These are phyloP conservation scores for Apophysomyces trapeziformis DNA, from an alignment of 371 early-diverging fungal genomes.

Conservation along the genomic window DNA sequence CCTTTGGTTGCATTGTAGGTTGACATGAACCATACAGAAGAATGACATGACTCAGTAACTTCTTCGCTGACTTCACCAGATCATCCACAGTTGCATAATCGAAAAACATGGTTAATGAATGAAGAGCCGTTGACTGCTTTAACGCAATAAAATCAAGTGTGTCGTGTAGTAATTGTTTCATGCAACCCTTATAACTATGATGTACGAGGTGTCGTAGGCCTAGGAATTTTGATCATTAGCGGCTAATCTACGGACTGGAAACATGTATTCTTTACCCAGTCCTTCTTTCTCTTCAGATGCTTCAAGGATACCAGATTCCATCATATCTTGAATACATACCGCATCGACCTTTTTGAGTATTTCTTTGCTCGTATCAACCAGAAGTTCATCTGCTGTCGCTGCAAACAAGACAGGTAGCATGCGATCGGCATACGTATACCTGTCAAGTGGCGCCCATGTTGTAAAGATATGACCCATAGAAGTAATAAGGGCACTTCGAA, in stretches of 20 bases:
- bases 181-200: conserved; percentile 29
- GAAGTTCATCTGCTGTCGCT: conserved; percentile 31
- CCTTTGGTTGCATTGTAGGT: not conserved
- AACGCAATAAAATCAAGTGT: conserved; percentile 26
- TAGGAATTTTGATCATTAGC: not conserved
- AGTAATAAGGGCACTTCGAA: conserved; percentile 26
- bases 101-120: conserved; percentile 20
- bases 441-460: conserved; percentile 30
- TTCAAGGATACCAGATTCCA: conserved; percentile 29
- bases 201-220: conserved; percentile 37
- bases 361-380: conserved; percentile 20
- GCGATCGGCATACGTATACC: conserved; percentile 35
- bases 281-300: not conserved
- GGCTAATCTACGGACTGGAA: no score
- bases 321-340: conserved; percentile 31
- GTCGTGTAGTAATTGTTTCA: conserved; percentile 21
- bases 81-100: conserved; percentile 7
- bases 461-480: conserved; percentile 22
- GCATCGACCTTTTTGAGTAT: conserved; percentile 20
- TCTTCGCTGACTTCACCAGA: not conserved
- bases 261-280: not conserved
- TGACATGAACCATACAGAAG: not conserved
- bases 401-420: conserved; percentile 34
- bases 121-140: conserved; percentile 22
- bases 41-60: not conserved